Evolutionary conservation across 2,329 filamentous ascomycete genomes (phyloP).

Genomic region (Cordyceps cicadae): DNA sequence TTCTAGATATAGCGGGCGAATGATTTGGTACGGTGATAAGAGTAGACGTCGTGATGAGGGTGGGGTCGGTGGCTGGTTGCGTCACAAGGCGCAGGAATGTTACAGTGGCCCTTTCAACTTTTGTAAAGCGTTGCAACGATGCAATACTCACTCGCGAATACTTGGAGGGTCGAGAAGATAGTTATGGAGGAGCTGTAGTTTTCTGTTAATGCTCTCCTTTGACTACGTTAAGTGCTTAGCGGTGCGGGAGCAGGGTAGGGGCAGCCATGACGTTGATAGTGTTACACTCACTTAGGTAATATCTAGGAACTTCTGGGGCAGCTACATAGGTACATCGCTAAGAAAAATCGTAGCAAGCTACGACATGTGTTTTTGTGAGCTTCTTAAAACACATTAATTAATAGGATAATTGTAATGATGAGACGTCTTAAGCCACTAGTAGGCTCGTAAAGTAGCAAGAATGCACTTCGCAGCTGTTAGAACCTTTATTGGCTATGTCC

Average conservation of each 20-base stretch:
- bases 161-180: background rate
- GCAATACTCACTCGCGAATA: background rate
- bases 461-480: too few species aligned
- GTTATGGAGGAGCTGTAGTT: background rate
- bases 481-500: too few species aligned
- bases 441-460: too few species aligned
- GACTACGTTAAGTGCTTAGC: background rate
- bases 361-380: too few species aligned
- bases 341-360: too few species aligned
- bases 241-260: background rate
- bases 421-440: too few species aligned
- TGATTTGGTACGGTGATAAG: background rate
- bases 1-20: too few species aligned
- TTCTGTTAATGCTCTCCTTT: background rate
- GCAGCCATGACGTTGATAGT: background rate
- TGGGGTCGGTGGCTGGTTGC: slow-evolving; percentile 3
- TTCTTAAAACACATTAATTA: too few species aligned
- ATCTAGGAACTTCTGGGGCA: too few species aligned
- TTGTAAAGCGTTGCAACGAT: background rate
- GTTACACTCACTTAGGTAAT: too few species aligned
- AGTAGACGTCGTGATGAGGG: background rate
- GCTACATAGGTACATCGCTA: too few species aligned
- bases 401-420: too few species aligned
- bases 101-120: background rate
- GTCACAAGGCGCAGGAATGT: background rate